Evolutionary conservation across 2,329 filamentous ascomycete species (phyloP), one percentile per base, ranked within the genome.

Genomic region (Raffaelea albimanens): DNA sequence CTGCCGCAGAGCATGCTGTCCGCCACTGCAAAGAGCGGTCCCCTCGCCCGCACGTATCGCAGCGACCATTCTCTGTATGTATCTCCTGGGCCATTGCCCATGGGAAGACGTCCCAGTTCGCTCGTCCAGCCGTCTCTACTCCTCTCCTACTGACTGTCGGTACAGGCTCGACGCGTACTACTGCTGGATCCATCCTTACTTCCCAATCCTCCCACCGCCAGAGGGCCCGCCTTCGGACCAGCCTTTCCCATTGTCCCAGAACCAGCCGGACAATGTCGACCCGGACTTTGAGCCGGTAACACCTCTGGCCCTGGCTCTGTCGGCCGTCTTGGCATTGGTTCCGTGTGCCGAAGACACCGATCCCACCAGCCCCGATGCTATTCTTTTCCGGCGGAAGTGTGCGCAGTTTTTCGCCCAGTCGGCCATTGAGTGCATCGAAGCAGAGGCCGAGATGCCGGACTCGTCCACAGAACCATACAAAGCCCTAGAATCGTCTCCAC

Each of bases 181-280:
- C 51, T 64, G 70, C 47, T 75, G 68, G 63, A 70, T 75, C 47
- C 72, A 75, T 50, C 66, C 69, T 1, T 75, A 66, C 49, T 68
- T 75, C 18, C 71, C 72, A 3, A 70, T 75, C 33, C 56, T 75
- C 2, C 72, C 71, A 13, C 61, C 71, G 2, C 69, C 71, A 5
- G 58, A 59, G 19, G 50, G 51, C 23, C 58, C 65, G 13, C 52
- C 50, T 5, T 33, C 60, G 29, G 67, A 64, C 49, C 59, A 65
- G 45, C 57, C 63, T 5, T 50, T 61, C 1, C 55, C 62, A 4
- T 53, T 65, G 5, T 53, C 63, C 13, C 66, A 70, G 48, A 63
- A 58, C 43, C 58, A 67, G 45, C 61, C 60, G 5, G 61, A 63
- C 14, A 57, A 57, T 34, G 61, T 63, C 34, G 59, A 61, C 31